These are phyloP conservation scores for Cyberlindnera lachancei DNA, from an alignment of 805 yeast genomes.

Conservation along the genomic window DNA sequence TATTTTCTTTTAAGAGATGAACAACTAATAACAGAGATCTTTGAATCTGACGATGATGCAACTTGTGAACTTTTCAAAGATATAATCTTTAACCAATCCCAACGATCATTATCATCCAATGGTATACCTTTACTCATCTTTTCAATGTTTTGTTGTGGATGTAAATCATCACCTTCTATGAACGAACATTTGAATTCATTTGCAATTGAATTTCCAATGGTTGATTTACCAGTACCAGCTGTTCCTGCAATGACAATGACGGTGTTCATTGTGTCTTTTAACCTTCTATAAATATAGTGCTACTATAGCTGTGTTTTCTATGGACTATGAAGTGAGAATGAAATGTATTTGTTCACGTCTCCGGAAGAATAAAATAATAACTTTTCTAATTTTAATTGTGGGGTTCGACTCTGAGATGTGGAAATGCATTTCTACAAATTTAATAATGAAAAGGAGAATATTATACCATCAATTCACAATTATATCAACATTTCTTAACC, in stretches of 20 bases:
- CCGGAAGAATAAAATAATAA: neutral
- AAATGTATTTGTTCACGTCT: neutral
- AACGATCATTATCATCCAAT: constrained; percentile 81
- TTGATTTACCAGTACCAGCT: constrained; percentile 91
- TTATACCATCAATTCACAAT: neutral
- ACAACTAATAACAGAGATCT: constrained; percentile 58
- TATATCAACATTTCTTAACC: neutral
- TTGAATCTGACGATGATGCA: constrained; percentile 26
- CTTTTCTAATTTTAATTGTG: neutral
- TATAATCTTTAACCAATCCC: constrained; percentile 74
- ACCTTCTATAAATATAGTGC: neutral
- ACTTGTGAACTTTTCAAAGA: constrained; percentile 32
- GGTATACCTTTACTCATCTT: constrained; percentile 84
- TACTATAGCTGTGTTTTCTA: too few species aligned
- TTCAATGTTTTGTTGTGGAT: constrained; percentile 62
- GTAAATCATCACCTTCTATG: constrained; percentile 82
- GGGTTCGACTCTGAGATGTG: neutral
- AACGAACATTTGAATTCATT: constrained; percentile 42
- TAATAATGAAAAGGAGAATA: neutral
- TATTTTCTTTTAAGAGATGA: constrained; percentile 75
- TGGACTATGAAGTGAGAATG: too few species aligned
- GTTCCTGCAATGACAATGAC: constrained; percentile 84
- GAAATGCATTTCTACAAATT: neutral
- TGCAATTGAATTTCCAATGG: constrained; percentile 54
- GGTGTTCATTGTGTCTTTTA: constrained; percentile 4